Evolutionary conservation across 306 rosid species (phyloP), one percentile per base, ranked within the genome.

Genomic region (Nissolia schottii): DNA sequence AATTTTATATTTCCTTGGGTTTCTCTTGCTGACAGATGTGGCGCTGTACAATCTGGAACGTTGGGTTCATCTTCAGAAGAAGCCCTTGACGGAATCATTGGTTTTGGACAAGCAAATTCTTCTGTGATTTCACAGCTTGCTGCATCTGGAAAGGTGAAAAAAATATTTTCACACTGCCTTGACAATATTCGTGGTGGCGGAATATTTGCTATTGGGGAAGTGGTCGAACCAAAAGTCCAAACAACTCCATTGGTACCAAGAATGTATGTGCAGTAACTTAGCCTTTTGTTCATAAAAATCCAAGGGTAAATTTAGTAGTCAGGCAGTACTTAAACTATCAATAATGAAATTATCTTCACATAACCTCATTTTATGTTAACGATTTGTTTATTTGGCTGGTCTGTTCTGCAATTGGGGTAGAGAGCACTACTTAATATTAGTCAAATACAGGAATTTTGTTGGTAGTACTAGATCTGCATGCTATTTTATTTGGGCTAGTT

Each of bases 31-130:
- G 83, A 77, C 82, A 94, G 99, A 82, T 89, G 96, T 57, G 96
- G 97, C 2, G 83, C 77, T 69, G 83, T 75, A 78, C 97, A 91
- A 77, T 79, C 93, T 23, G 96, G 96, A 70, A 82, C 75, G 41
- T 81, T 88, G 51, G 88, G 87, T 43, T 29, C 89, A 70, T 71
- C 90, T 19, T 72, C 75, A 8, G 87, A 78, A 49, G 86, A 77
- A 76, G 96, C 96, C 9, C 86, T 91, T 57, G 97, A 90, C 56
- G 97, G 99, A 68, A 84, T 95, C 82, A 50, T 95, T 74, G 99
- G 97, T 85, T 95, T 95, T 71, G 99, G 99, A 77, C 99, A 95
- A 86, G 84, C 96, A 46, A 91, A 95, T 84, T 78, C 97, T 20
- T 95, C 99, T 18, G 85, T 89, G 71, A 82, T 91, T 74, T 95